A percentile compares a stretch with the other conserved stretches of the same genome.
Conservation (phyloP, 495 filamentous ascomycete genomes). For the Penicillium manginii region DNA sequence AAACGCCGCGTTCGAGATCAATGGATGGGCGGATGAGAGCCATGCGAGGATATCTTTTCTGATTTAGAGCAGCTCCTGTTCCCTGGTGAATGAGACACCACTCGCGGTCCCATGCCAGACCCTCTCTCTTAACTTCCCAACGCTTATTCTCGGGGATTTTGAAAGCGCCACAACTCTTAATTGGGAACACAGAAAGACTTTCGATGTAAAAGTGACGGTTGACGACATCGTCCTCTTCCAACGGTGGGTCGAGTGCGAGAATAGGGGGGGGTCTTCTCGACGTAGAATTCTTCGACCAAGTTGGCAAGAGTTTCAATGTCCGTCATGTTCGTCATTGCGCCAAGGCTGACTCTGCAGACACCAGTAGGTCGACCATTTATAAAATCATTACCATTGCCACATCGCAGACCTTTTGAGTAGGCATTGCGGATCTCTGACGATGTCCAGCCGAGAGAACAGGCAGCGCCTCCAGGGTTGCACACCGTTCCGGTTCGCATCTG, state of each 20-base stretch:
- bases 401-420: constrained; percentile 78
- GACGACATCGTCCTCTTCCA: constrained; percentile 19
- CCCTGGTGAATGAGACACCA: constrained; percentile 90
- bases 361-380: constrained; percentile 85
- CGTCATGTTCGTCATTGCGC: constrained; percentile 81
- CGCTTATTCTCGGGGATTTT: constrained; percentile 61
- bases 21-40: constrained; percentile 72
- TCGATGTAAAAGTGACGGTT: constrained; percentile 52
- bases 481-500: constrained; percentile 84
- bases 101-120: constrained; percentile 89
- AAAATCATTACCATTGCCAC: constrained; percentile 79
- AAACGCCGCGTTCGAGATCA: constrained; percentile 62
- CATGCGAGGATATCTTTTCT: constrained; percentile 85
- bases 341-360: constrained; percentile 80
- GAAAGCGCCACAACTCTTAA: constrained; percentile 86
- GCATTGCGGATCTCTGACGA: constrained; percentile 80
- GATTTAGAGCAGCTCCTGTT: constrained; percentile 74
- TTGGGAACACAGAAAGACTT: constrained; percentile 74
- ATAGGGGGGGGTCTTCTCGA: constrained; percentile 47
- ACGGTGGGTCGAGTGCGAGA: constrained; percentile 23
- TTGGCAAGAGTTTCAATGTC: constrained; percentile 72
- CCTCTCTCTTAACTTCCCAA: constrained; percentile 80
- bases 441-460: constrained; percentile 65
- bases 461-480: constrained; percentile 90
- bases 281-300: constrained; percentile 81